A percentile compares a stretch with the other conserved stretches of the same genome.
Evolutionary conservation across 805 yeast species (phyloP).

Genomic region (Yarrowia sp.): DNA sequence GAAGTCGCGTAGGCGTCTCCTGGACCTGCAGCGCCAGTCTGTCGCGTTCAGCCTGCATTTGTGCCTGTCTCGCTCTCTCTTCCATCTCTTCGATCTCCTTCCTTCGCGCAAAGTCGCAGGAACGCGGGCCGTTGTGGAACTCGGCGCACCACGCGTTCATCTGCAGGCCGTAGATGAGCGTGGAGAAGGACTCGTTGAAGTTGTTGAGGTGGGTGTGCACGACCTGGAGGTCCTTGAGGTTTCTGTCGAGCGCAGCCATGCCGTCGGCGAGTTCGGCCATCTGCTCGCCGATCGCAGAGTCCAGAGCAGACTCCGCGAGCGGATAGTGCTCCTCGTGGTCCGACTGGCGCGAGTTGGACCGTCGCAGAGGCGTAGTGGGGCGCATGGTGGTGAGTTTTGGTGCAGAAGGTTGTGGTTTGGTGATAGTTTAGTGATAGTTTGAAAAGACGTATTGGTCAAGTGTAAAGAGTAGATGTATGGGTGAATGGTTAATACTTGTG

Average conservation of each 20-base stretch:
- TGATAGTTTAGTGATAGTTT: not conserved
- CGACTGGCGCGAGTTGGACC: conserved; percentile 33
- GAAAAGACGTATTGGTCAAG: no score
- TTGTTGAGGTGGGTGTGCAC: conserved; percentile 59
- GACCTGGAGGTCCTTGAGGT: conserved; percentile 54
- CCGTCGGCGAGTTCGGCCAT: conserved; percentile 39
- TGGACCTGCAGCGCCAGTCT: not conserved
- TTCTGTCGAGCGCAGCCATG: conserved; percentile 51
- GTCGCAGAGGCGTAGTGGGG: conserved; percentile 34
- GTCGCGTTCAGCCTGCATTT: conserved; percentile 4
- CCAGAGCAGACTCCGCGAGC: conserved; percentile 29
- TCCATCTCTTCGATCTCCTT: conserved; percentile 13
- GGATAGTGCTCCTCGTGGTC: conserved; percentile 30
- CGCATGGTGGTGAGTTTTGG: not conserved
- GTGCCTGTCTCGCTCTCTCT: not conserved
- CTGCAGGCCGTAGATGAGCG: conserved; percentile 74
- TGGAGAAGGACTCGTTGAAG: conserved; percentile 75
- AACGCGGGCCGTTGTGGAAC: conserved; percentile 44
- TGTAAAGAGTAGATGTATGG: no score
- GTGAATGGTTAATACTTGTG: no score
- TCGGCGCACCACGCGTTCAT: conserved; percentile 89
- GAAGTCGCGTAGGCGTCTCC: conserved; percentile 4
- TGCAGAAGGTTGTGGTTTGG: not conserved
- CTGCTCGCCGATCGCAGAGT: conserved; percentile 24
- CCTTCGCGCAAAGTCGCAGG: conserved; percentile 12